Percentiles rank a stretch among this genome's conserved stretches.
Evolutionary conservation across 768 basidiomycete genomes (phyloP).

Genomic region (Collybia mongolica): DNA sequence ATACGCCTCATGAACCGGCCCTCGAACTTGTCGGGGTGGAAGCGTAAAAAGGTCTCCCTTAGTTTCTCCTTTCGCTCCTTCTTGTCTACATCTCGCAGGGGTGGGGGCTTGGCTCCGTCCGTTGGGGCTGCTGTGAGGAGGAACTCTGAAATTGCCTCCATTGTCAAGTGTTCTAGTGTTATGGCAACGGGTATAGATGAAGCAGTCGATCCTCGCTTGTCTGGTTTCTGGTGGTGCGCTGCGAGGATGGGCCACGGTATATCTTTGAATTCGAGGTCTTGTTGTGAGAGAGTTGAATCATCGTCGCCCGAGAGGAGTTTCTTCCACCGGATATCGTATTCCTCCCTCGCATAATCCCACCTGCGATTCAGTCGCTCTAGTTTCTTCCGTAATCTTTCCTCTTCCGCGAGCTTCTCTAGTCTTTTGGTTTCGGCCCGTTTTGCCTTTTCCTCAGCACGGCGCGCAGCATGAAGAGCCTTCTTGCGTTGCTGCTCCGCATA

Average conservation of each 20-base stretch:
- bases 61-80: constrained; percentile 59
- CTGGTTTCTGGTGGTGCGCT: constrained; percentile 25
- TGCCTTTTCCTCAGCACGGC: constrained; percentile 52
- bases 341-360: constrained; percentile 44
- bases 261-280: constrained; percentile 46
- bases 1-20: constrained; percentile 63
- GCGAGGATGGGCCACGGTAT: constrained; percentile 73
- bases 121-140: constrained; percentile 30
- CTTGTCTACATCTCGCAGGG: constrained; percentile 26
- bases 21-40: constrained; percentile 84
- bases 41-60: constrained; percentile 67
- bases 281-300: constrained; percentile 13
- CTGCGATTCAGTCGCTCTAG: constrained; percentile 43
- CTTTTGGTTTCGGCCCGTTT: constrained; percentile 51
- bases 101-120: constrained; percentile 7
- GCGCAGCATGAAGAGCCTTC: constrained; percentile 52
- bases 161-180: constrained; percentile 49
- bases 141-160: constrained; percentile 56
- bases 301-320: constrained; percentile 34
- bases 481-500: constrained; percentile 59
- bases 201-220: constrained; percentile 11
- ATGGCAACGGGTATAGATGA: constrained; percentile 11
- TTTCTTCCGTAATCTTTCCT: constrained; percentile 49
- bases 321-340: constrained; percentile 62
- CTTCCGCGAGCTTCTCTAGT: constrained; percentile 49